Conservation (phyloP, 2,329 filamentous ascomycete genomes). For the Ascochyta rabiei region DNA sequence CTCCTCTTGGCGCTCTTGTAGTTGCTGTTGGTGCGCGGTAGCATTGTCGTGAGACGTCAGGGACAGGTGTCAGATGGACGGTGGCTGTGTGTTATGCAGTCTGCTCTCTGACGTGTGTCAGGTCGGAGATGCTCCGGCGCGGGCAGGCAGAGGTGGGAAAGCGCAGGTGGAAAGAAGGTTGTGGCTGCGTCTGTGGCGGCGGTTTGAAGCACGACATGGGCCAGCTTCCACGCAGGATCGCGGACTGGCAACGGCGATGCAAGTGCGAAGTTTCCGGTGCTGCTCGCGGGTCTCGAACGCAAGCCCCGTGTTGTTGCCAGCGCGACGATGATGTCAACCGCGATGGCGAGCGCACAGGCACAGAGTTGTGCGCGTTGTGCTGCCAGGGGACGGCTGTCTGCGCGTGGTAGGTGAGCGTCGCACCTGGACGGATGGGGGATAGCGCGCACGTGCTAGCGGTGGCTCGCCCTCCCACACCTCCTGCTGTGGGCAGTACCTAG, state of each 20-base stretch:
- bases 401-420: slow-evolving; percentile 21
- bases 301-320: slow-evolving; percentile 4
- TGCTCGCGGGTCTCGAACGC: slow-evolving; percentile 11
- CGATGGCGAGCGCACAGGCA: slow-evolving; percentile 6
- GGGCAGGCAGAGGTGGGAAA: slow-evolving; percentile 6
- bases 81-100: slow-evolving; percentile 13
- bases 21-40: too few species aligned
- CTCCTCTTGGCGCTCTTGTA: too few species aligned
- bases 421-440: slow-evolving; percentile 27
- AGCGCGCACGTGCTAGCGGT: slow-evolving; percentile 6
- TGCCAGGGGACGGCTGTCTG: slow-evolving; percentile 9
- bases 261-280: background rate
- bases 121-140: slow-evolving; percentile 4
- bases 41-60: too few species aligned
- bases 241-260: slow-evolving; percentile 4
- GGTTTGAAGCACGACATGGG: slow-evolving; percentile 11
- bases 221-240: background rate
- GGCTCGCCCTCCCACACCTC: slow-evolving; percentile 12
- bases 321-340: slow-evolving; percentile 13
- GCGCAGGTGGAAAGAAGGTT: slow-evolving; percentile 12
- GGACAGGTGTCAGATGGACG: background rate
- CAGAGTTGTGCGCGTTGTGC: slow-evolving; percentile 23
- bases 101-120: slow-evolving; percentile 9
- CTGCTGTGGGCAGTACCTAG: too few species aligned
- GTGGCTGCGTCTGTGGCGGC: slow-evolving; percentile 17